phyloP scores from a whole-genome alignment of 169 alveolate genomes.

The Eimeria sp. region DNA sequence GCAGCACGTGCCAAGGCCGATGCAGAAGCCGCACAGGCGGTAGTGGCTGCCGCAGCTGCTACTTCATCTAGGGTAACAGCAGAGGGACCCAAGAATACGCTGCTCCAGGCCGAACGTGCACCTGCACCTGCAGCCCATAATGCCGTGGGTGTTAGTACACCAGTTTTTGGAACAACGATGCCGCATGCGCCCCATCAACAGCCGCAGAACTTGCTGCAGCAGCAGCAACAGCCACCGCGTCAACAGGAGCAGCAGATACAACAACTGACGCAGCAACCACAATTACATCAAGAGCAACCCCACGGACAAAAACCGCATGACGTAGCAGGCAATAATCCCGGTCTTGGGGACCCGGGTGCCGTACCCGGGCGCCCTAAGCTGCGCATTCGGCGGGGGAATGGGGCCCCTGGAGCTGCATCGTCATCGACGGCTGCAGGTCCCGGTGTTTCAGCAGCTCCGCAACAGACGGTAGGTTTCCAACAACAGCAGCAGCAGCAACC shows the following conservation, averaged over 20 bases:
- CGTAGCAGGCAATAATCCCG: neutral
- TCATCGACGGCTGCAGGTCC: neutral
- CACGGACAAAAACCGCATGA: neutral
- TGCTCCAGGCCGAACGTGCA: neutral
- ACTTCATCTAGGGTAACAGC: neutral
- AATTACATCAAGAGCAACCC: constrained; percentile 2
- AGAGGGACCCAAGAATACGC: neutral
- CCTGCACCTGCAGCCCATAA: constrained; percentile 23
- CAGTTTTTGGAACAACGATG: constrained; percentile 24
- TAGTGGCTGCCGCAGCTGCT: constrained; percentile 4
- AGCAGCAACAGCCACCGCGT: constrained; percentile 23
- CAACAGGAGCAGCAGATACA: constrained; percentile 26
- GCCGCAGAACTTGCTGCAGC: constrained; percentile 13
- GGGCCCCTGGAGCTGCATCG: constrained; percentile 14
- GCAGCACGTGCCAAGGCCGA: constrained; percentile 39
- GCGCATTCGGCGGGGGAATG: constrained; percentile 65
- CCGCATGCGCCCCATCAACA: neutral
- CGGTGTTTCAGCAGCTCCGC: constrained; percentile 2
- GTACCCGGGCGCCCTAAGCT: constrained; percentile 39
- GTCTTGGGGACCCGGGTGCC: constrained; percentile 22
- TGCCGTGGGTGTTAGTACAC: neutral
- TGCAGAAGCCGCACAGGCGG: neutral
- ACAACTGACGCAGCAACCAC: constrained; percentile 21
- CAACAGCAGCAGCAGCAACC: constrained; percentile 35
- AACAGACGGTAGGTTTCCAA: neutral